Base-by-base conservation (phyloP, 352 stramenopile genomes). In the Phytopythium helicoides region DNA sequence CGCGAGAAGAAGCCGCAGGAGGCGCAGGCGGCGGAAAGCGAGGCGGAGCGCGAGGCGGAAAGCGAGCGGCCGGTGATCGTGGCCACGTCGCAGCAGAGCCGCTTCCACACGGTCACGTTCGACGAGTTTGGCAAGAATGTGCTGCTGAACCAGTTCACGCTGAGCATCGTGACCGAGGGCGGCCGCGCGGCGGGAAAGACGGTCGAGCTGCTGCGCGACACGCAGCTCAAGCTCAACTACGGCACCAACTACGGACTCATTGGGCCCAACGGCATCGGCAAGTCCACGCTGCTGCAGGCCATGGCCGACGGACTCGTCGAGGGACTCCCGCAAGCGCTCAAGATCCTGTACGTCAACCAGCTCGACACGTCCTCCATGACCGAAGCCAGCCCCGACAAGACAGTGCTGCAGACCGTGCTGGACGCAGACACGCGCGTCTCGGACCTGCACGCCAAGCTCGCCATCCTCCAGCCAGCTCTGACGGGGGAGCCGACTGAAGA, bases 261-360 rank as follows among this genome's bases (percentile, higher is more conserved):
- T 34, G 93, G 93, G 1, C 86, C 92, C 38, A 84, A 87, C 55
- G 72, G 73, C 3, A 81, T 82, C 38, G 87, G 87, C 47, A 98
- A 98, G 62, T 98, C 92, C 26, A 98, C 94, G 18, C 67, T 98
- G 34, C 66, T 98, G 23, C 92, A 95, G 52, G 85, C 97, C 15
- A 86, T 98, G 60, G 83, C 74, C 11, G 89, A 96, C 23, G 89
- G 95, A 61, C 62, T 98, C 2, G 65, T 85, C 9, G 74, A 86
- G 56, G 67, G 70, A 0, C 54, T 86, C 10, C 71, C 74, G 28
- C 40, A 65, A 25, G 59, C 70, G 44, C 54, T 86, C 11, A 73
- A 73, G 48, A 70, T 86, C 16, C 45, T 86, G 62, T 86, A 82
- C 52, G 68, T 86, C 44, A 82, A 86, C 47, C 74, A 86, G 45